A percentile compares a stretch with the other conserved stretches of the same genome.
Evolutionary conservation across 2,329 filamentous ascomycete species (phyloP).

Genomic region (Achaetomium macrosporum): DNA sequence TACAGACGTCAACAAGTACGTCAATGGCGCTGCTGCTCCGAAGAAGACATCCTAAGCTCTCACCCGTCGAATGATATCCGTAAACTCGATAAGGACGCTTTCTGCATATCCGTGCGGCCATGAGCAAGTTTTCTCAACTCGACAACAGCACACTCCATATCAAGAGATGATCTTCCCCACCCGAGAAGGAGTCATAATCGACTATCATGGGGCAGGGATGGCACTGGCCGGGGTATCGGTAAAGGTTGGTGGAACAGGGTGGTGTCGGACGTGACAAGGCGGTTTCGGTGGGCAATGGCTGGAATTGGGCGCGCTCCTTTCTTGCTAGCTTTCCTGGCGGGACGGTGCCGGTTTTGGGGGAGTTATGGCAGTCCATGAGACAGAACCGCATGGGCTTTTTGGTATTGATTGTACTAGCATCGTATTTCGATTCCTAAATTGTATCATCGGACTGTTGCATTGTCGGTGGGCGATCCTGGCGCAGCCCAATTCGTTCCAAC

Average conservation of each 20-base stretch:
- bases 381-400: conserved; percentile 2
- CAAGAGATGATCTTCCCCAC: background rate
- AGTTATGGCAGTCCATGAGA: background rate
- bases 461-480: too few relatives aligned
- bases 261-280: background rate
- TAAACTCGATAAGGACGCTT: conserved; percentile 15
- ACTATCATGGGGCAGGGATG: background rate
- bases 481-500: too few relatives aligned
- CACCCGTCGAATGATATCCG: background rate
- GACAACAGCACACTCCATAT: background rate
- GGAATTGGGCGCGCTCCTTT: background rate
- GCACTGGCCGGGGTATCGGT: background rate
- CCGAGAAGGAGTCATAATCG: background rate
- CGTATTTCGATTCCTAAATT: conserved; percentile 10
- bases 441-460: background rate
- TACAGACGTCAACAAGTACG: conserved; percentile 73
- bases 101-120: conserved; percentile 6
- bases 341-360: background rate
- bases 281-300: background rate
- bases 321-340: background rate
- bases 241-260: background rate
- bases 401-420: conserved; percentile 3
- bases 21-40: conserved; percentile 50
- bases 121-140: background rate
- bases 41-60: conserved; percentile 57